These are phyloP conservation scores for Codiaeum variegatum DNA, from an alignment of 441 rosid genomes.

Conservation along the genomic window DNA sequence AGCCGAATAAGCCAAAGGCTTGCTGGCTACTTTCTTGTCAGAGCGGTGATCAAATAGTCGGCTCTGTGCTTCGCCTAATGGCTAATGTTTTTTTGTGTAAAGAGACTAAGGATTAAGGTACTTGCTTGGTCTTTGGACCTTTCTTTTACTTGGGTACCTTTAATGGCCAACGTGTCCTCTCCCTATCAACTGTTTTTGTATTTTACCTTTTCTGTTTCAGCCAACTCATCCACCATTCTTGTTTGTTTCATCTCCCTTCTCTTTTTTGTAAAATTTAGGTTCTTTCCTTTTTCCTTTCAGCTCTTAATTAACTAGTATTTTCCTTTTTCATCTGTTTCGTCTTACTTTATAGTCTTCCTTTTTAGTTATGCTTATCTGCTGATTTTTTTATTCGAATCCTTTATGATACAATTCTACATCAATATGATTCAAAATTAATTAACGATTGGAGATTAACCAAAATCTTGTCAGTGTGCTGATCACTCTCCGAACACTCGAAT, in stretches of 20 bases:
- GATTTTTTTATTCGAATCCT: too few species aligned
- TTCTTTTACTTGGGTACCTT: neutral
- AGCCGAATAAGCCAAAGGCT: too few species aligned
- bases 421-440: too few species aligned
- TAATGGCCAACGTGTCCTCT: neutral
- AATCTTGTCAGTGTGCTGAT: too few species aligned
- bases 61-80: neutral
- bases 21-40: neutral
- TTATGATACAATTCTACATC: too few species aligned
- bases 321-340: neutral
- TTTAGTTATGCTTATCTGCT: neutral
- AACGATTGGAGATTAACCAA: too few species aligned
- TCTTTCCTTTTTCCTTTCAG: constrained; percentile 1
- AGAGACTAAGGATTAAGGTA: neutral
- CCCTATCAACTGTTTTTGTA: neutral
- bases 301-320: too few species aligned
- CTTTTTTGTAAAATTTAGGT: constrained; percentile 3
- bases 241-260: neutral
- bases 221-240: neutral
- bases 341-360: too few species aligned
- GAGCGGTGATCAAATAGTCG: neutral
- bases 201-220: neutral
- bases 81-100: neutral
- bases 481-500: too few species aligned
- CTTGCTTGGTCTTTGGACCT: neutral